Evolutionary conservation across 1,284 basidiomycete genomes (phyloP), one percentile per base, ranked within the genome.

Genomic region (Boletellus sp.): DNA sequence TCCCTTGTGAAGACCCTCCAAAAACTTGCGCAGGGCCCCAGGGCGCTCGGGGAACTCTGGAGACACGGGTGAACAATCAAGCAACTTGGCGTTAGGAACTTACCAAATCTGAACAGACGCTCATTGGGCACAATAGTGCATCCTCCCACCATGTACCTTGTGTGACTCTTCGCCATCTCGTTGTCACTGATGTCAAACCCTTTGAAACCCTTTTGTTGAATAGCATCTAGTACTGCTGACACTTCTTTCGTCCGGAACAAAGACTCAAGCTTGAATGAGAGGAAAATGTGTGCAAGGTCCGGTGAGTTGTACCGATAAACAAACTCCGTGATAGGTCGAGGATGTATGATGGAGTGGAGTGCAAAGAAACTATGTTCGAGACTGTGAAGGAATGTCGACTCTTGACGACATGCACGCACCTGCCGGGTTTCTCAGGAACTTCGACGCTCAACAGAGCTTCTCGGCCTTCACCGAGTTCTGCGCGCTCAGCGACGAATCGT

Each of bases 11-110:
- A 99, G 70, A 4, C 88, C 89, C 19, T 85, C 74, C 57, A 97
- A 75, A 76, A 99, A 99, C 61, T 90, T 91, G 43, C 90, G 82
- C 52, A 99, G 74, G 1, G 96, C 96, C 4, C 88, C 90, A 5
- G 94, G 96, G 50, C 96, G 78, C 70, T 99, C 97, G 3, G 97
- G 97, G 69, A 99, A 99, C 66, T 96, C 95, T 95, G 65, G 11
- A 50, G 13, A 46, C 16, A 8, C 26, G 37, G 44, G 26, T 38
- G 15, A 49, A 35, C n/a, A 28, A 32, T 28, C 41, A 40, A 44
- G 28, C 8, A 8, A 24, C 37, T 16, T 10, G 0, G 50, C 28
- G 16, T 19, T 19, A 38, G 16, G 6, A 28, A 77, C 86, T 54
- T 60, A 94, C 93, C 91, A 68, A 99, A 99, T 64, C 94, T 77